Percentiles rank a stretch among this genome's conserved stretches.
These are phyloP conservation scores for Pelargonium exstipulatum DNA, from an alignment of 441 rosid genomes.

Conservation along the genomic window DNA sequence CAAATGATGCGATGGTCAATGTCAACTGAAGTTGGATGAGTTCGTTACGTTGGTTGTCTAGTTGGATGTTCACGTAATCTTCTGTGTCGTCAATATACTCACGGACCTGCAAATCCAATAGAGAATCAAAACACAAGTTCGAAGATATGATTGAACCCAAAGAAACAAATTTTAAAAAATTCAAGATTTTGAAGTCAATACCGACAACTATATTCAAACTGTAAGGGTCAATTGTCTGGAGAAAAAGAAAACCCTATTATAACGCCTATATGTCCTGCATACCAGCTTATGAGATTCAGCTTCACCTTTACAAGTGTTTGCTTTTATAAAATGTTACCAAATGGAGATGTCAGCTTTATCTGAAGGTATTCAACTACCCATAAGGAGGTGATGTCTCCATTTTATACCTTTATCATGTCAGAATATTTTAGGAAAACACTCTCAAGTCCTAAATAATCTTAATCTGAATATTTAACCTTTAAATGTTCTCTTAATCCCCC, in stretches of 20 bases:
- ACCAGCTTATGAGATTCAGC: background rate
- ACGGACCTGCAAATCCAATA: conserved; percentile 50
- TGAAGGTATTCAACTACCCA: background rate
- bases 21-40: conserved; percentile 86
- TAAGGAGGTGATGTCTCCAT: background rate
- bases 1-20: conserved; percentile 74
- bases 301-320: background rate
- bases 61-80: conserved; percentile 88
- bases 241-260: background rate
- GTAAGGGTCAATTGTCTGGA: background rate
- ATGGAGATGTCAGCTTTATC: background rate
- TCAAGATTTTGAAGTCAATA: background rate
- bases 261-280: background rate
- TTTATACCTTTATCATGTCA: background rate
- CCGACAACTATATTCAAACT: background rate
- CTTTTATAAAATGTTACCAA: background rate
- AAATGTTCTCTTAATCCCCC: background rate
- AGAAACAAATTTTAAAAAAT: background rate
- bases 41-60: conserved; percentile 86
- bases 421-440: background rate
- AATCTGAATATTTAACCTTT: background rate
- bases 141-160: background rate
- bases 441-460: background rate
- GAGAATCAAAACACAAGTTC: background rate
- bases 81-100: conserved; percentile 95